Evolutionary conservation across 805 yeast genomes (phyloP).

Genomic region (Wickerhamiella shivajii): DNA sequence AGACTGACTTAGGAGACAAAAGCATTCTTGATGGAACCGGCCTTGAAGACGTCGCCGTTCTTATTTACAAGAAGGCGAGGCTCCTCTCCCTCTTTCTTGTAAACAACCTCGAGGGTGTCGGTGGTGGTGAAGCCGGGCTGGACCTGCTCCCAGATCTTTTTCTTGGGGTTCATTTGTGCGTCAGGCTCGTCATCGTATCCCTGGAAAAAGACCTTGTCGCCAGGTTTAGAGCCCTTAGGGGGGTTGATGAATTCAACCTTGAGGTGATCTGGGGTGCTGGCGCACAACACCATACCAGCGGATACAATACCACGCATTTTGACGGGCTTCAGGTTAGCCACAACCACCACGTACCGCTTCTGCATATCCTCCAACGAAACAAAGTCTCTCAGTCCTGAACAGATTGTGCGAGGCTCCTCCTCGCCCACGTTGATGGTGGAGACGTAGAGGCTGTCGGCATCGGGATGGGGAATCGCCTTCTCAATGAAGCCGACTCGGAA

Average conservation of each 20-base stretch:
- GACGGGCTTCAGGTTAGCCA: conserved; percentile 95
- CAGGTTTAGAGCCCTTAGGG: conserved; percentile 83
- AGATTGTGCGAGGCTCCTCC: conserved; percentile 92
- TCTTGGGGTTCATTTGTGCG: conserved; percentile 89
- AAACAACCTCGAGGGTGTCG: conserved; percentile 62
- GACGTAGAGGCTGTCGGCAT: conserved; percentile 91
- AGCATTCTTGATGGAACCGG: conserved; percentile 58
- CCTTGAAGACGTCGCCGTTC: conserved; percentile 65
- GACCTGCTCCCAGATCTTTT: conserved; percentile 91
- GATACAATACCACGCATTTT: conserved; percentile 96
- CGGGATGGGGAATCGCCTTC: conserved; percentile 93
- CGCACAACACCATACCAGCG: conserved; percentile 92
- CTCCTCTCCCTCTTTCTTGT: conserved; percentile 60
- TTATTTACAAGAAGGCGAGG: conserved; percentile 61
- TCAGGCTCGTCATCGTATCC: conserved; percentile 82
- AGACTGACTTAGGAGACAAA: conserved; percentile 31
- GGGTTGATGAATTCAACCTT: conserved; percentile 88
- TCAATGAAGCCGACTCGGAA: conserved; percentile 93
- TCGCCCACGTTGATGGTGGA: conserved; percentile 97
- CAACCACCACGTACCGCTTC: conserved; percentile 75
- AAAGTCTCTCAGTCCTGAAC: conserved; percentile 89
- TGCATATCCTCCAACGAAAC: conserved; percentile 91
- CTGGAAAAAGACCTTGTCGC: conserved; percentile 93
- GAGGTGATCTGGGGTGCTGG: conserved; percentile 41
- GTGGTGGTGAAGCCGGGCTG: conserved; percentile 85